Evolutionary conservation across 805 yeast species (phyloP), one percentile per base, ranked within the genome.

Genomic region (Metschnikowia cubensis): DNA sequence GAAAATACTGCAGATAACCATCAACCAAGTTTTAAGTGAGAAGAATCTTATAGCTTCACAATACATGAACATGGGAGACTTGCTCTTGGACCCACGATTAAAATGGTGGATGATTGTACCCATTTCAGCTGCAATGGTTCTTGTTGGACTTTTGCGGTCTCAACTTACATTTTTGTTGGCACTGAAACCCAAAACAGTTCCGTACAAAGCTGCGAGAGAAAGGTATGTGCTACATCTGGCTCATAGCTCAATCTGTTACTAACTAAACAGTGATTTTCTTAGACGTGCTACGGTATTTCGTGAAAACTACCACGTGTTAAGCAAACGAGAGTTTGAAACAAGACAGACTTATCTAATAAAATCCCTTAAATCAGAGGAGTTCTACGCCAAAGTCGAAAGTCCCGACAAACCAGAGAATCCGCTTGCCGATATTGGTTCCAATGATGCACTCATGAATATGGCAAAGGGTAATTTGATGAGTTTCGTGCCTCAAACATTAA

Each of bases 71-170:
- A 43, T 43, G 40, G 49, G 45, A 33, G 39, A 36, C 35, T 48
- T 51, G 15, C 35, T 51, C 18, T 71, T 92, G 42, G 98, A 92
- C 62, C 96, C 96, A 4, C 79, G 81, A 48, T 74, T 94, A 53
- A 85, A 87, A 64, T 79, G 83, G 59, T 92, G 98, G 97, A 98
- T 90, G 31, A 73, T 94, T 15, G 66, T 89, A 34, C 99, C 99
- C 21, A 91, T 94, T 40, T 82, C 96, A 5, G 63, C 86, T 18
- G 96, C 90, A 18, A 90, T 94, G 96, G 84, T 94, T 10, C 68
- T 91, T 50, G 89, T 89, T 4, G 97, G 97, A 6, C 66, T 92
- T 17, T 66, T 89, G 25, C 76, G 96, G 49, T 84, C 87, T 48
- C 82, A 84, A 59, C 74, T 85, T 8, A 82, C 89, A 37, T 66